phyloP scores from a whole-genome alignment of 345 rosid genomes.

The Citrus medica region DNA sequence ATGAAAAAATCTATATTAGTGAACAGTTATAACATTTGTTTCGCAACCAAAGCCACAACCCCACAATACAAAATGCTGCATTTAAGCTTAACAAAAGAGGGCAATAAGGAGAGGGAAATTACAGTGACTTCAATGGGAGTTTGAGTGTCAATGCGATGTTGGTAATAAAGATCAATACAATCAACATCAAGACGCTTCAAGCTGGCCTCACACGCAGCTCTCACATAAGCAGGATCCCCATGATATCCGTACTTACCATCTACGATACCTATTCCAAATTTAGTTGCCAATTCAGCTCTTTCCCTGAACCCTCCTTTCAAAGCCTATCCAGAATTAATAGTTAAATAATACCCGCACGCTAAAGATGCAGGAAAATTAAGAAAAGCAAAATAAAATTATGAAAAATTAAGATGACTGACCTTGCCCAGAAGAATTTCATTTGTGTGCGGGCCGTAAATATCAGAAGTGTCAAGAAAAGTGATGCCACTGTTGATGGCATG shows the following conservation, averaged over 20 bases:
- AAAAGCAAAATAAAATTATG: too few relatives aligned
- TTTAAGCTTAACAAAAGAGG: neutral
- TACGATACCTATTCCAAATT: constrained; percentile 22
- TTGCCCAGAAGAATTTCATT: constrained; percentile 43
- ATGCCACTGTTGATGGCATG: constrained; percentile 37
- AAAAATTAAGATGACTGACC: constrained; percentile 3
- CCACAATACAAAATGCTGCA: neutral
- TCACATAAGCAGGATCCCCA: constrained; percentile 43
- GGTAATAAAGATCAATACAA: constrained; percentile 46
- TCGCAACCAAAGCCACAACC: too few relatives aligned
- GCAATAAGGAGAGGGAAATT: too few relatives aligned
- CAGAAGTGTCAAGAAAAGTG: constrained; percentile 46
- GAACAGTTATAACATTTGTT: too few relatives aligned
- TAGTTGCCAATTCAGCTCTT: constrained; percentile 47
- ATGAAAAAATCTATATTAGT: too few relatives aligned
- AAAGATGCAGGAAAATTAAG: too few relatives aligned
- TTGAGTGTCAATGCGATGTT: constrained; percentile 35
- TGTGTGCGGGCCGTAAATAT: constrained; percentile 40
- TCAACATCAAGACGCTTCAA: constrained; percentile 37
- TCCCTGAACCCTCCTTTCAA: constrained; percentile 51
- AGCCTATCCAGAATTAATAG: constrained; percentile 27
- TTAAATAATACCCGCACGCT: too few relatives aligned
- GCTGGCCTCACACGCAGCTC: constrained; percentile 42
- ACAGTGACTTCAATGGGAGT: constrained; percentile 28
- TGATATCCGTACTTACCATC: constrained; percentile 9